Conservation (phyloP, 2,329 filamentous ascomycete genomes). For the Pseudogymnoascus sp. region DNA sequence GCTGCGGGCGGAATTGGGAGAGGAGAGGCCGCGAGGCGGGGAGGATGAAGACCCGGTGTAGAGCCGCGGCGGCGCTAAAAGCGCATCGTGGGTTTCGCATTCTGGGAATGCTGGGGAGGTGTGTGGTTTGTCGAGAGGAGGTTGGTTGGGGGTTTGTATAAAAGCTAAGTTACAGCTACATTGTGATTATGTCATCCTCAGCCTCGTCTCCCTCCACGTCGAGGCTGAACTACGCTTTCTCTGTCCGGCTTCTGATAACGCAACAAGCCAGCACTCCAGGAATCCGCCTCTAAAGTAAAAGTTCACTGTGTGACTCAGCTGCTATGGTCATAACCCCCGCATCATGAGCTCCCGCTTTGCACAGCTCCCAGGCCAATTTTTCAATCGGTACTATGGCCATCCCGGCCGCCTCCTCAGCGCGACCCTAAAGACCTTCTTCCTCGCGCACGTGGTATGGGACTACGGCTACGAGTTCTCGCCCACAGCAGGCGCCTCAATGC, state of each 20-base stretch:
- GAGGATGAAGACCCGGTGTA: conserved; percentile 39
- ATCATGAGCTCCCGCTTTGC: neutral
- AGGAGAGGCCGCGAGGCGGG: conserved; percentile 26
- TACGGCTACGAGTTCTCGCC: conserved; percentile 53
- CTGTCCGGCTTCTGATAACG: neutral
- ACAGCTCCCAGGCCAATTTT: neutral
- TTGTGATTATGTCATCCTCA: conserved; percentile 3
- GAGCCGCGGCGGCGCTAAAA: conserved; percentile 37
- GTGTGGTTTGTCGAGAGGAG: too few relatives aligned
- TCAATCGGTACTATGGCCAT: conserved; percentile 17
- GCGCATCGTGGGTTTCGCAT: conserved; percentile 25
- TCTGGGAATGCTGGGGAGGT: conserved; percentile 2
- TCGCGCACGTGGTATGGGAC: conserved; percentile 43
- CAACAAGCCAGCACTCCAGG: neutral
- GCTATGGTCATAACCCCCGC: neutral
- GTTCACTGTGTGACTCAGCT: neutral
- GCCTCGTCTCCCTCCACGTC: neutral
- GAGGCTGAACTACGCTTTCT: neutral
- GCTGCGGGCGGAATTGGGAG: conserved; percentile 18
- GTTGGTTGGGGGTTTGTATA: neutral
- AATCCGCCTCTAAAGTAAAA: neutral
- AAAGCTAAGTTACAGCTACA: too few relatives aligned
- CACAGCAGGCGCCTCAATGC: conserved; percentile 74
- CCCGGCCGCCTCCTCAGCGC: conserved; percentile 33
- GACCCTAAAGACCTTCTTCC: conserved; percentile 38